Evolutionary conservation across 495 filamentous ascomycete species (phyloP).

Genomic region (Margaritispora aquatica): DNA sequence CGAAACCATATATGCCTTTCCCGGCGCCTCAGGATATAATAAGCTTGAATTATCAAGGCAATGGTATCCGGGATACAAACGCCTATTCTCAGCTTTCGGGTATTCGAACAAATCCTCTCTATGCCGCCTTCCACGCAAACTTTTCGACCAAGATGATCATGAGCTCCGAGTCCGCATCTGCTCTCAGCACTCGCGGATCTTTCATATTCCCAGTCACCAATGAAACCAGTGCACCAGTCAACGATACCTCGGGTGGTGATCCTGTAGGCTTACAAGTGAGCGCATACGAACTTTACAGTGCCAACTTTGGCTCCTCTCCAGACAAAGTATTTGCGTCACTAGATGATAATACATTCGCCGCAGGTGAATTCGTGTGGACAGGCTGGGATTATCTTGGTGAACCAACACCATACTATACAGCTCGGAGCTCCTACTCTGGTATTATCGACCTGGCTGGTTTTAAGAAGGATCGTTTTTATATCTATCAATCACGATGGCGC

Average conservation of each 20-base stretch:
- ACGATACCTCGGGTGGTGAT: slow-evolving; percentile 25
- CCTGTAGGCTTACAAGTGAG: slow-evolving; percentile 26
- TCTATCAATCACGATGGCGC: slow-evolving; percentile 41
- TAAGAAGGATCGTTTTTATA: slow-evolving; percentile 40
- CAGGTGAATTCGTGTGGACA: slow-evolving; percentile 45
- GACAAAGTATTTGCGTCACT: slow-evolving; percentile 42
- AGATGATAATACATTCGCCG: slow-evolving; percentile 35
- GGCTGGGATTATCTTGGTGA: slow-evolving; percentile 46
- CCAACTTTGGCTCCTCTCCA: slow-evolving; percentile 35
- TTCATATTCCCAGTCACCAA: slow-evolving; percentile 42
- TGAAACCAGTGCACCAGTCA: slow-evolving; percentile 23
- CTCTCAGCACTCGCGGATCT: slow-evolving; percentile 37
- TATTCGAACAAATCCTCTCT: slow-evolving; percentile 20
- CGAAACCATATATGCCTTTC: slow-evolving; percentile 26
- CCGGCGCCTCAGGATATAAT: slow-evolving; percentile 34
- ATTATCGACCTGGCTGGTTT: slow-evolving; percentile 45
- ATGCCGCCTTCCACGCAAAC: slow-evolving; percentile 30
- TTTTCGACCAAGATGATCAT: slow-evolving; percentile 39
- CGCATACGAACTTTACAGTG: slow-evolving; percentile 40
- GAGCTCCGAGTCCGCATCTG: slow-evolving; percentile 35
- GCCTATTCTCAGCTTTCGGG: slow-evolving; percentile 2
- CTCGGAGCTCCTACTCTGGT: slow-evolving; percentile 40
- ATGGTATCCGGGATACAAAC: slow-evolving; percentile 29
- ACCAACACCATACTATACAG: slow-evolving; percentile 34
- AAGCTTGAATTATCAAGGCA: slow-evolving; percentile 44